Base-by-base conservation (phyloP, 352 stramenopile genomes). In the Phytophthora pluvialis region DNA sequence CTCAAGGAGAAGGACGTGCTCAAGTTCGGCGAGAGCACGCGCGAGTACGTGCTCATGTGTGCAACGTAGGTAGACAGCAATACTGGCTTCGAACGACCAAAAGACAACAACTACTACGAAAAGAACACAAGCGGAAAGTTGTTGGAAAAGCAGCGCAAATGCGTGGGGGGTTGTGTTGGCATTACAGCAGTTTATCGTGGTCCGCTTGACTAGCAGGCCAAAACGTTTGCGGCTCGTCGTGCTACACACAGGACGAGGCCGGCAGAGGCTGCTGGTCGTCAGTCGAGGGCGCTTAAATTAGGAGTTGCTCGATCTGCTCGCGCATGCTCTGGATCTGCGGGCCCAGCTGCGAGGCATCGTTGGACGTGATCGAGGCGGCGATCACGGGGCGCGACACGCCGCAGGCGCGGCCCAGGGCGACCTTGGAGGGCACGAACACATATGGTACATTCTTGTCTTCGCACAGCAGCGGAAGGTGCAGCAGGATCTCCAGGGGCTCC, bases 291-390 rank as follows among this genome's bases (percentile, higher is more conserved):
- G 57, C 54, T 99, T 98, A 99, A 91, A 99, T 99, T 78, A 99
- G 90, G 47, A 99, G 88, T 88, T 99, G 97, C 88, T 99, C 98
- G 87, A 99, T 99, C 83, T 99, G 98, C 72, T 99, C 92, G 75
- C 99, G 99, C 88, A 99, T 98, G 67, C 90, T 95, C 72, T 99
- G 89, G 88, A 99, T 99, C 79, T 99, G 97, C 51, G 89, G 90
- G 77, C 98, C 98, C 43, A 99, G 87, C 88, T 99, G 98, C 62
- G 97, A 99, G 32, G 95, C 96, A 60, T 99, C 98, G 85, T 99
- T 99, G 48, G 96, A 99, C 26, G 97, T 99, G 73, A 99, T 98
- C 47, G 94, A 99, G 51, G 94, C 98, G 39, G 97, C 88, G 77
- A 99, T 99, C 46, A 99, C 98, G 5, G 98, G 96, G 72, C 98